Base-by-base conservation (phyloP, 129 eudicot genomes). In the Logfia minima region DNA sequence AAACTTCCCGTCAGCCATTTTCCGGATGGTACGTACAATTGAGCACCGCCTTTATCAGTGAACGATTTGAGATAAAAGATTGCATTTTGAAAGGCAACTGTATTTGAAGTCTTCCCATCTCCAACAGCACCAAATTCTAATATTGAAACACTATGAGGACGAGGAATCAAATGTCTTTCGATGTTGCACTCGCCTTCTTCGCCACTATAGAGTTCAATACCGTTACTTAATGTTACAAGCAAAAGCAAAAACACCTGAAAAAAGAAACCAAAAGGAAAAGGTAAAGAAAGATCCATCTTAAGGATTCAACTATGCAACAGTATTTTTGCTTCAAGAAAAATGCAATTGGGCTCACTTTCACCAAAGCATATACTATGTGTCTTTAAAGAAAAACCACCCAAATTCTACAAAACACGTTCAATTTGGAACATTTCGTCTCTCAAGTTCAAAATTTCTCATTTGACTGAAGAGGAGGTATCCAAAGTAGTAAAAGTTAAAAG, bases 11-110 rank as follows among this genome's bases (percentile, higher is more conserved):
- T 91, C 19, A 91, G 94, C 97, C 97, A 91, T 75, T 67, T 85
- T 45, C 97, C 97, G 3, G 86, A 77, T 4, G 97, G 97, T 28
- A 91, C 90, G 74, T 91, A 91, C 64, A 91, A 86, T 58, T 91
- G 97, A 68, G 97, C 97, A 21, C 97, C 97, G 18, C 97, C 97
- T 60, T 91, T 91, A 68, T 91, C 95, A 29, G 88, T 90, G 67
- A 91, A 91, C 4, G 97, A 91, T 84, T 87, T 87, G 70, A 87
- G 90, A 74, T 88, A 91, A 83, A 91, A 91, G 59, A 91, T 88
- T 13, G 97, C 97, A 89, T 91, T 91, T 69, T 91, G 95, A 74
- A 91, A 91, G 31, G 97, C 97, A 16, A 91, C 87, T 6, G 97
- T 91, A 52, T 89, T 88, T 32, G 84, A 17, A 6, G 95, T 84